Percentiles rank a stretch among this genome's conserved stretches.
Evolutionary conservation across 2,329 filamentous ascomycete genomes (phyloP).

Genomic region (Colletotrichum viniferum): DNA sequence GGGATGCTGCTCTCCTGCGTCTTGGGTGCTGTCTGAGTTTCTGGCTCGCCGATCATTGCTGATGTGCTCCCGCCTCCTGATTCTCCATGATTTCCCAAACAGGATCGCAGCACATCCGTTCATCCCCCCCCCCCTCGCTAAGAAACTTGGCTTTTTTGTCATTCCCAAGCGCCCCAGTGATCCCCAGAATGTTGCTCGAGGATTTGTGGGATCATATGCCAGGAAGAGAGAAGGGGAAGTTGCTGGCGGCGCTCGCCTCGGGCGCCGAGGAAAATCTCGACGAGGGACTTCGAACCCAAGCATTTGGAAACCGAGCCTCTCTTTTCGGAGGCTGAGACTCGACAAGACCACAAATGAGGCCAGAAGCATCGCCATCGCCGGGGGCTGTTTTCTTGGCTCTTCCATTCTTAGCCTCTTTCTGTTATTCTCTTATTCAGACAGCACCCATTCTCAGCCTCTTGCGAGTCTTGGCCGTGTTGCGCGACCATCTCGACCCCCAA

Average conservation of each 20-base stretch:
- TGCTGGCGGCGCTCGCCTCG: not conserved
- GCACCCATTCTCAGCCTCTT: not conserved
- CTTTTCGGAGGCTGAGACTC: not conserved
- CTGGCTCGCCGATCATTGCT: slow-evolving; percentile 13
- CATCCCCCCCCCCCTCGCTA: slow-evolving; percentile 7
- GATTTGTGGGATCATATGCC: not conserved
- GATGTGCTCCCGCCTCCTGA: not conserved
- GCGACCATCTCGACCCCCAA: not conserved
- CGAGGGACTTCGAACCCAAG: not conserved
- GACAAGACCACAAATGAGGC: not conserved
- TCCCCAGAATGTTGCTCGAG: not conserved
- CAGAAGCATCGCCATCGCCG: slow-evolving; percentile 1
- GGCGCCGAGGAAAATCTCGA: not conserved
- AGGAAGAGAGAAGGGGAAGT: not conserved
- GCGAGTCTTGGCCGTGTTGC: not conserved
- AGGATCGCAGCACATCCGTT: slow-evolving; percentile 15
- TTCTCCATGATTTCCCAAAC: slow-evolving; percentile 20
- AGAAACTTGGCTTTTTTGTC: slow-evolving; percentile 14
- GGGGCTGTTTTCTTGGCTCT: not conserved
- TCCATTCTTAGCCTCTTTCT: not conserved
- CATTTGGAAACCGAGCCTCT: not conserved
- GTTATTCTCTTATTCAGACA: not conserved
- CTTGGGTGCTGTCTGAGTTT: slow-evolving; percentile 5
- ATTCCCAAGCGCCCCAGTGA: not conserved
- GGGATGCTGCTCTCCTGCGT: not conserved